Evolutionary conservation across 495 filamentous ascomycete species (phyloP).

Genomic region (Podospora pseudoanserina): DNA sequence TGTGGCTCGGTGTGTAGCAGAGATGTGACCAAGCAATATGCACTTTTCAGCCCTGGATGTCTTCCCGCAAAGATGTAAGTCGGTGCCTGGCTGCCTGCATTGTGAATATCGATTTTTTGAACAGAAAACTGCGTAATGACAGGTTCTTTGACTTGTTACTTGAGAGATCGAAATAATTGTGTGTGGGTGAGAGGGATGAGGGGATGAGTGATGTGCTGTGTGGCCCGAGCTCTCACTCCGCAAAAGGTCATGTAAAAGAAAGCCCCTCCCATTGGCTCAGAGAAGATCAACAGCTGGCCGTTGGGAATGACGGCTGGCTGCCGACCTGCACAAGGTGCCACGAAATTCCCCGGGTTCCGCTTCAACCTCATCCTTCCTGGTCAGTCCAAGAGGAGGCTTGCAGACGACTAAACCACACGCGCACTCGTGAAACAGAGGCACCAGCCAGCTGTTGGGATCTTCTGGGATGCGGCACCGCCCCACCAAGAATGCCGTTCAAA

Average conservation of each 20-base stretch:
- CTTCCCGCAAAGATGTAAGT: not conserved
- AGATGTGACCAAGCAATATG: not conserved
- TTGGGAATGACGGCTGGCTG: conserved; percentile 6
- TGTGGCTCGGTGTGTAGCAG: not conserved
- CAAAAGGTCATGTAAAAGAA: not conserved
- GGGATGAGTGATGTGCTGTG: not conserved
- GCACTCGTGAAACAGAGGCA: not conserved
- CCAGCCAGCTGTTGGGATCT: not conserved
- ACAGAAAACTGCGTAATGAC: too few relatives aligned
- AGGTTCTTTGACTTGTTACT: too few relatives aligned
- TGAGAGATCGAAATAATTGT: not conserved
- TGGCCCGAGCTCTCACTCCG: not conserved
- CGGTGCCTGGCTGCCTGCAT: not conserved
- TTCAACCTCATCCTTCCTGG: not conserved
- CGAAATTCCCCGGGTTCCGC: not conserved
- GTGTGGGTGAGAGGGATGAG: not conserved
- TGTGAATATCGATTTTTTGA: not conserved
- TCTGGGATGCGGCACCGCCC: not conserved
- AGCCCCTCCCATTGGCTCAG: not conserved
- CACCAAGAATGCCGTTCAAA: not conserved
- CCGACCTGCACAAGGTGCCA: not conserved
- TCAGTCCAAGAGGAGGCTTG: too few relatives aligned
- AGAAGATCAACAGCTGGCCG: not conserved
- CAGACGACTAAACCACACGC: too few relatives aligned
- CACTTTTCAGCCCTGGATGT: not conserved